These are phyloP conservation scores for Fusarium denticulatum DNA, from an alignment of 2,329 filamentous ascomycete genomes.

Conservation along the genomic window DNA sequence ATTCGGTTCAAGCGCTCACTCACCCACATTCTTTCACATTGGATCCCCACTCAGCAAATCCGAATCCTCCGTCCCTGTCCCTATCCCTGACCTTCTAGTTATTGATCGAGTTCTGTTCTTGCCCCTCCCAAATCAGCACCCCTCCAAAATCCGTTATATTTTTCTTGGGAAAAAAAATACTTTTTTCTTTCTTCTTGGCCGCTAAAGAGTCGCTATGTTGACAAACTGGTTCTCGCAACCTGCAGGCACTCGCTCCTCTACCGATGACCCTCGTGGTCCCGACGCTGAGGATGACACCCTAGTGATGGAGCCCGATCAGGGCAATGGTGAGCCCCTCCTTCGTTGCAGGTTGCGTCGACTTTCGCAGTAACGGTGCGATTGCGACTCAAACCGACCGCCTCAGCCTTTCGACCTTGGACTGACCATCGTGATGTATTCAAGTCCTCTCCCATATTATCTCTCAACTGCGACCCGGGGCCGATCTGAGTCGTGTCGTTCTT, in stretches of 20 bases:
- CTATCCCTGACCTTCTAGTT: conserved; percentile 11
- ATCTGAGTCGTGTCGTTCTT: conserved; percentile 91
- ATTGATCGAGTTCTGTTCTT: conserved; percentile 21
- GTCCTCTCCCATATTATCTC: conserved; percentile 98
- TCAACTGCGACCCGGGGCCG: conserved; percentile 92
- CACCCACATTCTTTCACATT: conserved; percentile 29
- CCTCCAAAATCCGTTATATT: conserved; percentile 24
- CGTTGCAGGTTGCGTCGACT: conserved; percentile 8
- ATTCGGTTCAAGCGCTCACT: conserved; percentile 34
- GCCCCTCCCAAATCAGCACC: conserved; percentile 24
- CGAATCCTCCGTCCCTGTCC: conserved; percentile 34
- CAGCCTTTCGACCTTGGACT: conserved; percentile 10
- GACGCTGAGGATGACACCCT: conserved; percentile 75
- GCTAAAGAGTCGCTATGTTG: conserved; percentile 49
- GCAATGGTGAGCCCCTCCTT: conserved; percentile 73
- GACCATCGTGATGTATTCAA: conserved; percentile 50
- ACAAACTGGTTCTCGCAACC: conserved; percentile 54
- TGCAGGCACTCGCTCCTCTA: conserved; percentile 63
- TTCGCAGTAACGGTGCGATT: conserved; percentile 10
- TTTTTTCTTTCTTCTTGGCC: neutral
- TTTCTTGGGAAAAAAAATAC: neutral
- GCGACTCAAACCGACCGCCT: neutral
- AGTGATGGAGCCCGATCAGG: conserved; percentile 89
- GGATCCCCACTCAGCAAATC: conserved; percentile 35
- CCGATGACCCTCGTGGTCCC: conserved; percentile 61